Conservation (phyloP, 2,329 filamentous ascomycete genomes). For the Thermomyces lanuginosus region DNA sequence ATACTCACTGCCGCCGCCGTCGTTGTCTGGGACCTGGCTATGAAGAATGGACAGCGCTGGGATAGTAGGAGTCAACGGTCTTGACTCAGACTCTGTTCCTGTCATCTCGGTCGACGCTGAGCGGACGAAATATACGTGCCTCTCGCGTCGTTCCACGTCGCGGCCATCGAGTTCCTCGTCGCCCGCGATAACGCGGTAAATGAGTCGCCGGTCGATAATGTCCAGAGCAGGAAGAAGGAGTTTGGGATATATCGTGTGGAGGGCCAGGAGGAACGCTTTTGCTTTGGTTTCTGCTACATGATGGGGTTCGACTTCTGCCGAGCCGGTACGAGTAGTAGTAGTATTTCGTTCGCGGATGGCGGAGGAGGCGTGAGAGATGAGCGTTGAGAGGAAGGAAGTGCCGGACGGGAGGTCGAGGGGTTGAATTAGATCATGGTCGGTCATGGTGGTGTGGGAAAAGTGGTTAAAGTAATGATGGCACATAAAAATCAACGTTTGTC, state of each 20-base stretch:
- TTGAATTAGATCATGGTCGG: background rate
- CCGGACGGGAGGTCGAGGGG: constrained; percentile 1
- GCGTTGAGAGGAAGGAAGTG: constrained; percentile 5
- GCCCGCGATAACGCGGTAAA: constrained; percentile 38
- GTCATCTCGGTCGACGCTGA: constrained; percentile 42
- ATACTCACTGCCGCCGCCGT: too few relatives aligned
- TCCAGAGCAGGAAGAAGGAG: constrained; percentile 73
- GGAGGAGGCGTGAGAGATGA: constrained; percentile 4
- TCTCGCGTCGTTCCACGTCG: constrained; percentile 1
- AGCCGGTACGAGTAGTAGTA: too few relatives aligned
- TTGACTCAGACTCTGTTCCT: too few relatives aligned
- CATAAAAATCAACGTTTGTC: too few relatives aligned
- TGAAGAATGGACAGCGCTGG: constrained; percentile 12
- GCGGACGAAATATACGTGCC: constrained; percentile 45
- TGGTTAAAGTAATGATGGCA: too few relatives aligned
- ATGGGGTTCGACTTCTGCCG: too few relatives aligned
- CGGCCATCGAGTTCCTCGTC: constrained; percentile 2
- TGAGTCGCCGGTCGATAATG: constrained; percentile 61
- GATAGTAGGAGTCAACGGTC: too few relatives aligned
- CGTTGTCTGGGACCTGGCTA: too few relatives aligned
- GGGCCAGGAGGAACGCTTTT: constrained; percentile 51
- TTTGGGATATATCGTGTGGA: constrained; percentile 72
- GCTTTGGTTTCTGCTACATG: too few relatives aligned
- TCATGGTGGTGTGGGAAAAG: background rate
- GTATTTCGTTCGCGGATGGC: constrained; percentile 1